A percentile compares a stretch with the other conserved stretches of the same genome.
These are phyloP conservation scores for Penicillium dipodomyicola DNA, from an alignment of 495 filamentous ascomycete genomes.

Conservation along the genomic window DNA sequence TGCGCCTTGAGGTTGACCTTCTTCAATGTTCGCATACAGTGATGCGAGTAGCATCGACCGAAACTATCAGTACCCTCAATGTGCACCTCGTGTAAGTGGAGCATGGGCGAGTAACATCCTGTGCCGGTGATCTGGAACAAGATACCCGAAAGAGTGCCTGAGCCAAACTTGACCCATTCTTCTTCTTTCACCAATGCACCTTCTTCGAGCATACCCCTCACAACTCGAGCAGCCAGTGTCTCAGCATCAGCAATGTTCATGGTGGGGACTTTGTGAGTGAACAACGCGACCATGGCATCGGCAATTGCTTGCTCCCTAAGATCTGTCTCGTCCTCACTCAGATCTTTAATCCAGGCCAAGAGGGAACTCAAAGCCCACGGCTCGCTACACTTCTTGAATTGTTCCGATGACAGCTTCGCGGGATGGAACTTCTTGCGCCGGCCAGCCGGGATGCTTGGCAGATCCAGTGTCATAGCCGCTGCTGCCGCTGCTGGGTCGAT, in stretches of 20 bases:
- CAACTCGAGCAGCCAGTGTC: conserved; percentile 73
- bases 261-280: conserved; percentile 94
- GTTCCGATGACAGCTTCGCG: conserved; percentile 76
- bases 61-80: conserved; percentile 59
- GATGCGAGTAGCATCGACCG: conserved; percentile 87
- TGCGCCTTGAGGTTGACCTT: conserved; percentile 82
- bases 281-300: conserved; percentile 84
- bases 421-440: conserved; percentile 79
- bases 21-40: conserved; percentile 90
- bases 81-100: conserved; percentile 80
- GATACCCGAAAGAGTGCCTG: conserved; percentile 75
- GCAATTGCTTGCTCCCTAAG: conserved; percentile 77
- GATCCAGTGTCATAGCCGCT: conserved; percentile 60
- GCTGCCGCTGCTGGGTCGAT: conserved; percentile 42
- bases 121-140: conserved; percentile 90
- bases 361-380: conserved; percentile 95
- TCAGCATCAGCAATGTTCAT: conserved; percentile 99
- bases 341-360: conserved; percentile 77
- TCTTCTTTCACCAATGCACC: conserved; percentile 84
- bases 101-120: conserved; percentile 82
- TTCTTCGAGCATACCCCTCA: conserved; percentile 74
- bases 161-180: conserved; percentile 94
- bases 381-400: conserved; percentile 82
- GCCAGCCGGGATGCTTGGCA: conserved; percentile 66
- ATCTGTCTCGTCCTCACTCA: conserved; percentile 82